These are phyloP conservation scores for Phytopythium mirpurense DNA, from an alignment of 352 stramenopile genomes.

Conservation along the genomic window DNA sequence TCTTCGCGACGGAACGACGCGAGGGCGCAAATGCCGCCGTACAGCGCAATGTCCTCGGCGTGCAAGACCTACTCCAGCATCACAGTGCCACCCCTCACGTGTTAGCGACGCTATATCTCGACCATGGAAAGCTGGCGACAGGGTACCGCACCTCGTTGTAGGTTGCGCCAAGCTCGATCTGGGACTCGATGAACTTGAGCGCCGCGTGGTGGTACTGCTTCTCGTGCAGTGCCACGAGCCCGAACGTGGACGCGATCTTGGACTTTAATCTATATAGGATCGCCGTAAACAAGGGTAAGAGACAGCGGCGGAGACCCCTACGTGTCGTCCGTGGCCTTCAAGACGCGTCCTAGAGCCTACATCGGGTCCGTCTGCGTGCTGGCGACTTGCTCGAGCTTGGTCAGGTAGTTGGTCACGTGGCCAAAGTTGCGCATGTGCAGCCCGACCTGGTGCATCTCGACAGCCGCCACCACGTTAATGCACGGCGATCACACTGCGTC, in stretches of 20 bases:
- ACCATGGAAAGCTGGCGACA: background rate
- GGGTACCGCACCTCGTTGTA: constrained; percentile 66
- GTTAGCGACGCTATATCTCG: too few species aligned
- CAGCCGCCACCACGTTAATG: too few species aligned
- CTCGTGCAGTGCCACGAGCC: constrained; percentile 71
- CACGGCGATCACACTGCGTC: too few species aligned
- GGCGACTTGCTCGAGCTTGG: constrained; percentile 80
- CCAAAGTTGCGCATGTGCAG: constrained; percentile 84
- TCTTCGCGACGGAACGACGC: constrained; percentile 82
- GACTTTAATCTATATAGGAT: constrained; percentile 55
- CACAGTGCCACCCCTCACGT: background rate
- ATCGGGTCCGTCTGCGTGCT: constrained; percentile 59
- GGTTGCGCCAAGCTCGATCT: constrained; percentile 68
- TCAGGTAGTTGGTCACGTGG: constrained; percentile 85
- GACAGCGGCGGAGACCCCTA: background rate
- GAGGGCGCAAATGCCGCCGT: constrained; percentile 81
- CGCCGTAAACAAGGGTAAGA: background rate
- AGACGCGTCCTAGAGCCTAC: constrained; percentile 20
- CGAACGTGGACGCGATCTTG: constrained; percentile 76
- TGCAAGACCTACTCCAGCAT: constrained; percentile 37
- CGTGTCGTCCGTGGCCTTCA: too few species aligned
- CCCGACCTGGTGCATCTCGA: constrained; percentile 27
- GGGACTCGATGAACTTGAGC: constrained; percentile 78
- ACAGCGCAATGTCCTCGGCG: constrained; percentile 83
- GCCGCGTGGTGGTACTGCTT: constrained; percentile 77